Evolutionary conservation across 2,329 filamentous ascomycete genomes (phyloP), one percentile per base, ranked within the genome.

Genomic region (Aureobasidium sp.): DNA sequence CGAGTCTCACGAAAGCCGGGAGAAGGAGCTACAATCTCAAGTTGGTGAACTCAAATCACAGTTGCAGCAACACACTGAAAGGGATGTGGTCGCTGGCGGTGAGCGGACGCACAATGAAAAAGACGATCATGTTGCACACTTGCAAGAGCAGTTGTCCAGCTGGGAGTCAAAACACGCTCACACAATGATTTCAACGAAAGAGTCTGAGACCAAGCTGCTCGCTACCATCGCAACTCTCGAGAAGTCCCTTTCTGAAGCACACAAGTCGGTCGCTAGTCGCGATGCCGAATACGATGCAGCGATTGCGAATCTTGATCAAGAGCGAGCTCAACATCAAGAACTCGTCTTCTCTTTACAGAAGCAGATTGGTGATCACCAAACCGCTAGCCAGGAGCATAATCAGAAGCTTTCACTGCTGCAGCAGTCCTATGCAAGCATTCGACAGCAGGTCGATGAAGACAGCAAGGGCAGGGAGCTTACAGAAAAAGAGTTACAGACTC

Each of bases 281-380:
- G 57, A 59, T 16, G 70, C 76, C 3, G 70, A 78, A 55, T 66
- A 57, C 39, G 47, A 44, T 13, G 67, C 69, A 36, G 69, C 69
- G 5, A 67, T 63, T 13, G 59, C 63, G 29, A 67, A 68, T 49
- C 67, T 78, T 8, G 73, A 77, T 47, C 68, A 75, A 60, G 76
- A 79, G 69, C 72, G 73, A 16, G 42, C 67, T 5, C 74, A 75
- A 65, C 76, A 79, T 29, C 78, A 85, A 63, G 78, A 82, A 41
- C 79, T 80, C 25, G 74, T 85, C 11, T 78, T 80, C 59, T 70
- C 76, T 25, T 75, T 97, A 45, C 88, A 89, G 64, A 81, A 76
- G 63, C 87, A 96, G 71, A 87, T 97, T 59, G 85, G 92, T 57
- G 86, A 91, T 70, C 91, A 96, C 76, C 92, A 89, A 75, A 77